Evolutionary conservation across 805 yeast genomes (phyloP).

Genomic region (Zygoascus bituminiphila): DNA sequence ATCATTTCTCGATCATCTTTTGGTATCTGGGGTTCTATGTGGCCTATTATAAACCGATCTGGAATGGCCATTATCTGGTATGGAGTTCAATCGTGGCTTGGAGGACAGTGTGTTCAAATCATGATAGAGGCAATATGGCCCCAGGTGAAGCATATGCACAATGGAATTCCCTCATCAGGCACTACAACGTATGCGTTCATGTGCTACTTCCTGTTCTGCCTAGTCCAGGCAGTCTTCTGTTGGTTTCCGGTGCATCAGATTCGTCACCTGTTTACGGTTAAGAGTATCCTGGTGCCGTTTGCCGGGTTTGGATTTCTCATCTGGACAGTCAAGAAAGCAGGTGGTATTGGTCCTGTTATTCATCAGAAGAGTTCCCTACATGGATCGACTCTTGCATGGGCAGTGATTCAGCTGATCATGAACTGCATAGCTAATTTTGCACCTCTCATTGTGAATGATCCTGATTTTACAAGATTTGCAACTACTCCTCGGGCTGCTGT

Average conservation of each 20-base stretch:
- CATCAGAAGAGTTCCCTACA: slow-evolving; percentile 42
- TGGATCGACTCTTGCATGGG: slow-evolving; percentile 71
- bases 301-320: slow-evolving; percentile 78
- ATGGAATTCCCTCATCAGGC: slow-evolving; percentile 50
- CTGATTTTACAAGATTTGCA: slow-evolving; percentile 83
- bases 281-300: slow-evolving; percentile 68
- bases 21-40: slow-evolving; percentile 77
- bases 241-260: slow-evolving; percentile 79
- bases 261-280: slow-evolving; percentile 75
- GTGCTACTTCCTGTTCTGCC: slow-evolving; percentile 75
- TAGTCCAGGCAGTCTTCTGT: slow-evolving; percentile 67
- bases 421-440: slow-evolving; percentile 79
- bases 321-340: slow-evolving; percentile 76
- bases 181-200: slow-evolving; percentile 67
- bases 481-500: slow-evolving; percentile 42
- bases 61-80: slow-evolving; percentile 86
- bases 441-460: slow-evolving; percentile 79
- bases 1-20: slow-evolving; percentile 73
- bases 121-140: slow-evolving; percentile 74
- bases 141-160: slow-evolving; percentile 26
- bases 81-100: slow-evolving; percentile 77
- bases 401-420: slow-evolving; percentile 70
- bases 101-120: slow-evolving; percentile 74
- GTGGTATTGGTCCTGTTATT: slow-evolving; percentile 69
- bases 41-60: slow-evolving; percentile 85